Conservation (phyloP, 148 eudicot species). For the Beta vulgaris region DNA sequence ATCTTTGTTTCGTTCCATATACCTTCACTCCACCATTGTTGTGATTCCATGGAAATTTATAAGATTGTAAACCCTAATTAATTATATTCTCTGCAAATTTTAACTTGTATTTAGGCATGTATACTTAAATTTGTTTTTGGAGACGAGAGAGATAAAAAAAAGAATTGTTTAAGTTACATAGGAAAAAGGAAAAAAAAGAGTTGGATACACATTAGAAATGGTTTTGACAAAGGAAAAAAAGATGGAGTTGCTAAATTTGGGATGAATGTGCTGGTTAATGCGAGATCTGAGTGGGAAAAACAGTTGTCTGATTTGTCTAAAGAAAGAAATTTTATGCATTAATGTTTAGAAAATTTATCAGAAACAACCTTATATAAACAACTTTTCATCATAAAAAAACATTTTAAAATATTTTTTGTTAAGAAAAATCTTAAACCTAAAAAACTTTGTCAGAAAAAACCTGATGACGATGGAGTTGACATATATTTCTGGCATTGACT, state of each 20-base stretch:
- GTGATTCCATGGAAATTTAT: background rate
- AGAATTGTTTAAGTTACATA: background rate
- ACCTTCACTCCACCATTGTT: constrained; percentile 6
- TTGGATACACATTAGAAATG: background rate
- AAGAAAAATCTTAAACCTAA: too few species aligned
- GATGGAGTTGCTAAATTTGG: background rate
- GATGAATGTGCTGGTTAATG: background rate
- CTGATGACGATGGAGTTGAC: too few species aligned
- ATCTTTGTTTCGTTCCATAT: background rate
- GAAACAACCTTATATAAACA: too few species aligned
- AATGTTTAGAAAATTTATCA: too few species aligned
- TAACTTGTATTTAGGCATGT: background rate
- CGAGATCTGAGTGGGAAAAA: background rate
- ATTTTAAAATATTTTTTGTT: too few species aligned
- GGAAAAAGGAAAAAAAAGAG: background rate
- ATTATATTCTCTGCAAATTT: too few species aligned
- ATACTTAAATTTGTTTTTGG: background rate
- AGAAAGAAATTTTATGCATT: background rate
- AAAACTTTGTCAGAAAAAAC: too few species aligned
- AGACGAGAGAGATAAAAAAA: background rate
- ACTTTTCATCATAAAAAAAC: too few species aligned
- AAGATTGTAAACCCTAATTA: background rate
- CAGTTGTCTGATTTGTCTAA: background rate
- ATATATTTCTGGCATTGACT: too few species aligned
- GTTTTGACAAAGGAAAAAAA: background rate